These are phyloP conservation scores for Trichomonas vaginalis DNA, from an alignment of 208 protist genomes.

Conservation along the genomic window DNA sequence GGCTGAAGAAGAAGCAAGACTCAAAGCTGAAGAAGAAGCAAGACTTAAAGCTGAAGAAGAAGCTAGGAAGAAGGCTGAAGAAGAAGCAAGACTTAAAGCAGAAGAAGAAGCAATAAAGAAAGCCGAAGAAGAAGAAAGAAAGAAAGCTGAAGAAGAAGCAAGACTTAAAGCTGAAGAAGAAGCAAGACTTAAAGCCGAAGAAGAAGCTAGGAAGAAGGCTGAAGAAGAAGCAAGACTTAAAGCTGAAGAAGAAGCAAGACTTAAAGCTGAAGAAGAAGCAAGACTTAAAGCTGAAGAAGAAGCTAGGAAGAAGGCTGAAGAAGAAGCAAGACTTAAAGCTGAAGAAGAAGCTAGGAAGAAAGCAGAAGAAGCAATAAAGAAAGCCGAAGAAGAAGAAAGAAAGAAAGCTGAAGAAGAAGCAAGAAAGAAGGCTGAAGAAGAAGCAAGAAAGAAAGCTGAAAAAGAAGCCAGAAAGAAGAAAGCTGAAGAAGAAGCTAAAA, in stretches of 20 bases:
- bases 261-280: not conserved
- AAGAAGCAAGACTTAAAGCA: not conserved
- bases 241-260: no score
- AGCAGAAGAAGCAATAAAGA: no score
- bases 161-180: no score
- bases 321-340: not conserved
- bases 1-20: not conserved
- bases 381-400: not conserved
- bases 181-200: not conserved
- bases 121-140: not conserved
- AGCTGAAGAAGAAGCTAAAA: not conserved
- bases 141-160: not conserved
- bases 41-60: not conserved
- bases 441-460: not conserved
- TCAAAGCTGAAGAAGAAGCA: no score
- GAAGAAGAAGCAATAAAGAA: not conserved
- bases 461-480: not conserved
- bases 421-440: not conserved
- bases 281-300: not conserved
- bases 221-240: not conserved
- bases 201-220: not conserved
- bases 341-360: not conserved
- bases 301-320: not conserved
- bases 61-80: not conserved
- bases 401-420: not conserved